Percentiles rank a stretch among this genome's conserved stretches.
Evolutionary conservation across 352 stramenopile species (phyloP).

Genomic region (Phytophthora pini): DNA sequence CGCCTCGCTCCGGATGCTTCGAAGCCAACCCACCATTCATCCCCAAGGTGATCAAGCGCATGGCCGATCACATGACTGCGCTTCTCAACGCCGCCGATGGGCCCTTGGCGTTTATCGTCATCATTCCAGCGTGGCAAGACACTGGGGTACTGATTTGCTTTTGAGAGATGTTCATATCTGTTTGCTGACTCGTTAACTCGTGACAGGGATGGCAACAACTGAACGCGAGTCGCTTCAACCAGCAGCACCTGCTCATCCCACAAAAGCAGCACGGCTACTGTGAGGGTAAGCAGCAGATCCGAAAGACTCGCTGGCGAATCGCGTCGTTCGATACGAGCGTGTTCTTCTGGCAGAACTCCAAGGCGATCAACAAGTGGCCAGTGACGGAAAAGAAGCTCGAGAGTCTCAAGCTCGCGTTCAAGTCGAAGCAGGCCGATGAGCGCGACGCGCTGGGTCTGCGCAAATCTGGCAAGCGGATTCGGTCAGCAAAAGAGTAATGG

Average conservation of each 20-base stretch:
- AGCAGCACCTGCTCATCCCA: constrained; percentile 71
- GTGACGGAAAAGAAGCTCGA: constrained; percentile 65
- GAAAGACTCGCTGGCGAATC: constrained; percentile 88
- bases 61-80: constrained; percentile 89
- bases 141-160: constrained; percentile 51
- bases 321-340: constrained; percentile 96
- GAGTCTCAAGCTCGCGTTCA: constrained; percentile 67
- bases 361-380: constrained; percentile 71
- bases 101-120: constrained; percentile 90
- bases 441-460: constrained; percentile 70
- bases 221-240: constrained; percentile 76
- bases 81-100: constrained; percentile 71
- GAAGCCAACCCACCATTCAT: constrained; percentile 97
- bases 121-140: constrained; percentile 91
- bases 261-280: constrained; percentile 92
- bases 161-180: not conserved
- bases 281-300: constrained; percentile 92
- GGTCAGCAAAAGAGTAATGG: constrained; percentile 35
- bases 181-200: constrained; percentile 1
- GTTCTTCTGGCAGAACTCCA: constrained; percentile 96
- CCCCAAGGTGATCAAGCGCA: constrained; percentile 90
- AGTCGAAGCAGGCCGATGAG: constrained; percentile 82
- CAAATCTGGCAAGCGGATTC: constrained; percentile 75
- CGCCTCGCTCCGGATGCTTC: constrained; percentile 85
- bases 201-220: constrained; percentile 82